Base-by-base conservation (phyloP, 2,329 filamentous ascomycete genomes). In the Claviceps fusiformis region DNA sequence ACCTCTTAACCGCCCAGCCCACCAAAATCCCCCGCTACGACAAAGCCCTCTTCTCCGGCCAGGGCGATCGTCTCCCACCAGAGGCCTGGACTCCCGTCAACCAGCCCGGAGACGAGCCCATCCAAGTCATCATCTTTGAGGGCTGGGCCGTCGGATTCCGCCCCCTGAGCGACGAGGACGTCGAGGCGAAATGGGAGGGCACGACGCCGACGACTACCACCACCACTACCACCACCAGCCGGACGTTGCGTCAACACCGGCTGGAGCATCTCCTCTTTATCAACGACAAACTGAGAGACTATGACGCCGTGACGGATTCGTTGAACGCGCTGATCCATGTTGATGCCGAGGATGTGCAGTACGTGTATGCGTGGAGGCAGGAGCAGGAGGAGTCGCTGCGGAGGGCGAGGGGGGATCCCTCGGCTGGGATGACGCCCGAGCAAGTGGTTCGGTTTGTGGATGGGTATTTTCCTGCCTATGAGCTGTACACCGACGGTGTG, bases 61-160 rank as follows among this genome's bases (percentile, higher is more conserved):
- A 85, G 58, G 90, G 90, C 27, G 89, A 95, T 70, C 83, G 90
- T 52, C 73, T 80, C 1, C 80, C 85, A 0, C 70, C 78, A 55
- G 71, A 70, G 11, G 65, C 76, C 50, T 95, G 89, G 87, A 71
- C 75, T 31, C 64, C 65, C 15, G 75, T 85, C 57, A 81, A 82
- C 60, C 70, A 67, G 49, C 70, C 68, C 0, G 76, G 76, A 9
- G 73, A 79, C 54, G 67, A 65, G 2, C 73, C 68, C n/a, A 70
- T 79, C 29, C 69, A 79, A 29, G 81, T 92, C 7, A 77, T 95
- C 27, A 80, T 95, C 53, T 83, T 95, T 59, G 90, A 96, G 68
- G 90, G 91, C 19, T 95, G 90, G 91, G 93, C 86, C 67, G 82
- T 95, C 13, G 91, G 89, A 3, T 95, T 95, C 71, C 81, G 83